Evolutionary conservation across 257 asterid species (phyloP), one percentile per base, ranked within the genome.

Genomic region (Capsicum pubescens): DNA sequence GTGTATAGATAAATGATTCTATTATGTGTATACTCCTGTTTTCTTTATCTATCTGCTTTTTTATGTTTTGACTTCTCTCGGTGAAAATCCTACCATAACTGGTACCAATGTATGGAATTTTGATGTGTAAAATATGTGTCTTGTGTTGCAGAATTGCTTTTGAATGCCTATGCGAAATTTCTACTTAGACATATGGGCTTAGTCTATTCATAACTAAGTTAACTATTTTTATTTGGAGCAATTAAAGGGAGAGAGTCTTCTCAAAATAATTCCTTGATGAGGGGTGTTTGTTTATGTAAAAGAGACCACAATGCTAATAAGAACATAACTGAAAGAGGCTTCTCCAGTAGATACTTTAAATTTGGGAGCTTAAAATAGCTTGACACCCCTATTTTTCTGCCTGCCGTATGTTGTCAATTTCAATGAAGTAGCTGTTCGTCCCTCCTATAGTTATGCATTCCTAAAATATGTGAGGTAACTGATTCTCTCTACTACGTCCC

Each of bases 301-400:
- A 92, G 92, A 67, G 97, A 88, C 90, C 94, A 92, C 79, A 92
- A 70, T 84, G 97, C 86, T 66, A 97, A 93, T 71, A 97, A 96
- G 80, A 88, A 76, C 74, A 82, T 79, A 72, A 89, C 90, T 71
- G 85, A 93, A 50, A 66, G 84, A 90, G 95, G 94, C 59, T 86
- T 88, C 83, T 90, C 97, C 0, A 92, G 95, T 70, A 91, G 95
- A 87, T 97, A 90, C 85, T 83, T 88, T 83, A 96, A 96, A 90
- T 91, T 98, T 88, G 97, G 98, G 87, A 94, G 98, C 91, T 97
- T 98, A 46, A 95, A 95, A 88, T 93, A 98, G 98, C 90, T 95
- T 32, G 93, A 90, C 58, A 78, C 89, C 68, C 90, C n/a, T n/a
- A n/a, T 91, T 82, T 87, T 90, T 66, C 90, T 94, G 84, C 88